A percentile compares a stretch with the other conserved stretches of the same genome.
These are phyloP conservation scores for Micromonas commoda DNA, from an alignment of 139 green algal genomes.

Conservation along the genomic window DNA sequence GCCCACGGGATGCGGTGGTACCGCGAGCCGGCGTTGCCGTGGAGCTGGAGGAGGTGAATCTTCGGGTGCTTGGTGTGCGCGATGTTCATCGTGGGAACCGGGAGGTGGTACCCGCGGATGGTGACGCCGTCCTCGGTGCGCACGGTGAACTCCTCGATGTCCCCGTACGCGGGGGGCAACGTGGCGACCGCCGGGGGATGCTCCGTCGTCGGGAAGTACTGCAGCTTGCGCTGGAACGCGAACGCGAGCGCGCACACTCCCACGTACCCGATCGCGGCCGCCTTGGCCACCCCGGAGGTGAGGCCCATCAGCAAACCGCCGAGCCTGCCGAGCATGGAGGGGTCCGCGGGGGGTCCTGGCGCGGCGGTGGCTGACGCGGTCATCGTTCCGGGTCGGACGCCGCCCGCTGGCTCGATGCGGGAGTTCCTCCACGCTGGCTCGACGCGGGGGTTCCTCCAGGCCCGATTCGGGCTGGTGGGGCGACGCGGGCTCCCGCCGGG, in stretches of 20 bases:
- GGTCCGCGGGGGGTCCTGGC: too few species aligned
- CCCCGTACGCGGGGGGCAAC: background rate
- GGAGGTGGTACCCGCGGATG: background rate
- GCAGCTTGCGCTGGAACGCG: background rate
- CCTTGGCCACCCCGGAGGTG: background rate
- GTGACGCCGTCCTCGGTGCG: background rate
- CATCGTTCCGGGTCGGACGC: too few species aligned
- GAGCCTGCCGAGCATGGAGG: too few species aligned
- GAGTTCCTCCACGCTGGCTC: too few species aligned
- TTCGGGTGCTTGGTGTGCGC: background rate
- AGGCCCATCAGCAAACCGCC: background rate
- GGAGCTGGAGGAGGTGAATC: background rate
- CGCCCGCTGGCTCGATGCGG: too few species aligned
- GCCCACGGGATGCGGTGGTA: background rate
- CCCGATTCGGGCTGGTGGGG: too few species aligned
- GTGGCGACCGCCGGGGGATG: background rate
- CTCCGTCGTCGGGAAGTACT: slow-evolving; percentile 12
- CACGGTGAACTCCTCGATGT: slow-evolving; percentile 3
- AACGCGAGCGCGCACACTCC: background rate
- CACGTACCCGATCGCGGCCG: background rate
- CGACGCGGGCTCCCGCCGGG: too few species aligned
- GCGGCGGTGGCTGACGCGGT: too few species aligned
- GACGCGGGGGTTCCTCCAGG: too few species aligned
- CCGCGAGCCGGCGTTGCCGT: slow-evolving; percentile 10
- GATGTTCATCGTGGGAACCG: background rate